These are phyloP conservation scores for Leccinum rimulosum DNA, from an alignment of 768 basidiomycete species.

Conservation along the genomic window DNA sequence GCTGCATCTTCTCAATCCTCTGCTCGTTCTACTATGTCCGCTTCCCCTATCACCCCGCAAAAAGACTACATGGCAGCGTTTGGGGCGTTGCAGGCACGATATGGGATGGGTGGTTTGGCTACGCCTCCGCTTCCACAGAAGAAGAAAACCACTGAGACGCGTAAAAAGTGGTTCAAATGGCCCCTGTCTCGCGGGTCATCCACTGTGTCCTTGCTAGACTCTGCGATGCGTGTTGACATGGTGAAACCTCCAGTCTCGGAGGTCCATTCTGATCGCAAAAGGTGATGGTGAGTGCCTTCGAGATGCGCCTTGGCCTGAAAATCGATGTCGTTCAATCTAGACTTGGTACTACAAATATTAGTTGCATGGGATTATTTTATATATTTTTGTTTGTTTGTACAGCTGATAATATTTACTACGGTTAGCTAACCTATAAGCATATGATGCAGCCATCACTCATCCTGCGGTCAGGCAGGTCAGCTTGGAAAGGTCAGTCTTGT, in stretches of 20 bases:
- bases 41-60: slow-evolving; percentile 9
- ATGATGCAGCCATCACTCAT: slow-evolving; percentile 62
- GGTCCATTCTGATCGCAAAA: background rate
- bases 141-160: background rate
- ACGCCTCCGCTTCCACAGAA: slow-evolving; percentile 1
- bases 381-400: background rate
- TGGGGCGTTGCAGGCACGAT: slow-evolving; percentile 19
- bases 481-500: slow-evolving; percentile 68
- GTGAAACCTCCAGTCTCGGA: background rate
- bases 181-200: slow-evolving; percentile 13
- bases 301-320: background rate
- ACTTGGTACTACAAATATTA: too few relatives aligned
- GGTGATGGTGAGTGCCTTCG: background rate
- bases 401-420: background rate
- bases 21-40: background rate
- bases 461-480: slow-evolving; percentile 68
- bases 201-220: slow-evolving; percentile 13
- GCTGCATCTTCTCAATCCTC: background rate
- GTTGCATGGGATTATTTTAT: background rate
- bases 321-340: background rate
- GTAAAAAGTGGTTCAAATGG: slow-evolving; percentile 22
- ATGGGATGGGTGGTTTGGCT: slow-evolving; percentile 14
- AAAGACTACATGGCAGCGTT: slow-evolving; percentile 27
- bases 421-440: background rate
- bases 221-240: background rate